Base-by-base conservation (phyloP, 768 basidiomycete species). In the Rubroboletus satanas region DNA sequence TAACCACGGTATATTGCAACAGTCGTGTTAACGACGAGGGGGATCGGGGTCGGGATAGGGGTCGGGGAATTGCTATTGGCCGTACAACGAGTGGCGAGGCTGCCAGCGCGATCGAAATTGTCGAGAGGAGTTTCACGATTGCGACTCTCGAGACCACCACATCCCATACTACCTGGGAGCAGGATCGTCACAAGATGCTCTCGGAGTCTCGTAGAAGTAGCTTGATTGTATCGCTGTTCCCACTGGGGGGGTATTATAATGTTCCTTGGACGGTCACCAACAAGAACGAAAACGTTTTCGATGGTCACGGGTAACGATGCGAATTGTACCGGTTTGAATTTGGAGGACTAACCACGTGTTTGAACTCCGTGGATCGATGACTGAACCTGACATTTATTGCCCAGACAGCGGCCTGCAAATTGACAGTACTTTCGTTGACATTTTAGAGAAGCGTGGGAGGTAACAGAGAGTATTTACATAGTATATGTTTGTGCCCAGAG, bases 11-110 rank as follows among this genome's bases (percentile, higher is more conserved):
- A 39, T n/a, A 36, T 43, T 46, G 38, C 31, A 42, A 31, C 43
- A n/a, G 46, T 61, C 49, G 26, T 57, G 44, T 55, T 33, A 41
- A 44, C 39, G 31, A 43, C 33, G 17, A 43, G 43, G 45, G 29
- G 26, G 42, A n/a, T 39, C 26, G n/a, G 11, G 32, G 28, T 33
- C 15, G 36, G 41, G 21, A 48, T 37, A 36, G 18, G 21, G 35
- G 39, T 49, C 31, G 35, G 21, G 29, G 35, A 26, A 26, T 12
- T 44, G 43, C 3, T 41, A n/a, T 17, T 35, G 28, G 11, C 37
- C 38, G 21, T 23, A 38, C 45, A 52, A 21, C 36, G 38, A 57
- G 45, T 21, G 21, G 37, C 14, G 44, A 38, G 28, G 41, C 41
- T 29, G 12, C 35, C 41, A 14, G 29, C 21, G 39, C 33, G 28